Conservation (phyloP, 371 early-diverging fungal genomes). For the Blakeslea trispora region DNA sequence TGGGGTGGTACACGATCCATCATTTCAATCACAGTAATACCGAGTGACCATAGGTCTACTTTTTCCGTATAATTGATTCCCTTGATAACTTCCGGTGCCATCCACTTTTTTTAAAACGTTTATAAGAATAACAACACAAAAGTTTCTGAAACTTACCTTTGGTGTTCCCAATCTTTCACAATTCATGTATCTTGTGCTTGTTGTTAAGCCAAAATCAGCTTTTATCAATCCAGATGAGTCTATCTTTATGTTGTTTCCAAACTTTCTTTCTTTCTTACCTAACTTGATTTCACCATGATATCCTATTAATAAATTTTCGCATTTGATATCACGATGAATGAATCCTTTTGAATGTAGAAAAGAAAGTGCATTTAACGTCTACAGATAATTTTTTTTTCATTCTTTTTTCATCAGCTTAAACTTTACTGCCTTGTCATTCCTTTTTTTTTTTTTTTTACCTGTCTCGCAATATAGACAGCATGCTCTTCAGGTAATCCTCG, state of each 20-base stretch:
- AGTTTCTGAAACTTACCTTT: conserved; percentile 24
- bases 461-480: conserved; percentile 41
- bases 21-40: conserved; percentile 56
- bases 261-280: conserved; percentile 18
- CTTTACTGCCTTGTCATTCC: neutral
- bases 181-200: conserved; percentile 37
- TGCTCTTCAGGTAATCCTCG: conserved; percentile 46
- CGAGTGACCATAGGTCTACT: conserved; percentile 52
- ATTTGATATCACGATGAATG: conserved; percentile 55
- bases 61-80: conserved; percentile 44
- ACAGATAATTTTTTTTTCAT: neutral
- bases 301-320: conserved; percentile 49
- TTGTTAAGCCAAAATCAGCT: conserved; percentile 55
- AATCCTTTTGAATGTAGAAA: conserved; percentile 47
- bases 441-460: conserved; percentile 21
- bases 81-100: conserved; percentile 55
- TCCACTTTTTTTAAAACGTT: conserved; percentile 47
- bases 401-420: neutral
- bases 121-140: neutral
- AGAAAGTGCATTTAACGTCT: conserved; percentile 41
- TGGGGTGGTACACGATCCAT: conserved; percentile 59
- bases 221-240: neutral
- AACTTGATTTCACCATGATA: conserved; percentile 49
- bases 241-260: too few species aligned
- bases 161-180: conserved; percentile 50